Evolutionary conservation across 1,284 basidiomycete species (phyloP).

Genomic region (Neolentinus lepideus): DNA sequence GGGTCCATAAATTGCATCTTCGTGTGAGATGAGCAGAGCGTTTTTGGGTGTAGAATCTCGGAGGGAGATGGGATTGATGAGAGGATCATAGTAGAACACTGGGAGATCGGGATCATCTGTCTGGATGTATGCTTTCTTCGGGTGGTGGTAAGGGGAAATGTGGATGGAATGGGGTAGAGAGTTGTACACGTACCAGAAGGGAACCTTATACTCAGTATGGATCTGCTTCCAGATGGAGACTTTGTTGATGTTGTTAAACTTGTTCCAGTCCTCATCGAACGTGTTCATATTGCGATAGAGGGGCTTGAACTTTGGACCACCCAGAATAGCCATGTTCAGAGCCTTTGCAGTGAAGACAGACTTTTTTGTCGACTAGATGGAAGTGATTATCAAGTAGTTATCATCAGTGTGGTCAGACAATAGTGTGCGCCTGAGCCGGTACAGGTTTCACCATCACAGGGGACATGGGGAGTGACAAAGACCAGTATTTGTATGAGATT

Average conservation of each 20-base stretch:
- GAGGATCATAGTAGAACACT: conserved; percentile 99
- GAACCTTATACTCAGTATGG: conserved; percentile 98
- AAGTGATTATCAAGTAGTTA: no score
- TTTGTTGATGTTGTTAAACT: conserved; percentile 99
- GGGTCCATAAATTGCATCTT: conserved; percentile 87
- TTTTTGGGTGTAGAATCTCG: conserved; percentile 84
- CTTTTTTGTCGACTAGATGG: conserved; percentile 97
- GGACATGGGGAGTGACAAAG: conserved; percentile 83
- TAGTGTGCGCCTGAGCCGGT: conserved; percentile 90
- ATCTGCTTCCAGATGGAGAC: conserved; percentile 99
- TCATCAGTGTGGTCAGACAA: conserved; percentile 88
- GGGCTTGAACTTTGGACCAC: conserved; percentile 97
- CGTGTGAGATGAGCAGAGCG: conserved; percentile 77
- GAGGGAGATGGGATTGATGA: conserved; percentile 94
- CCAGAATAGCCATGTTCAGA: conserved; percentile 97
- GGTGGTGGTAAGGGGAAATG: conserved; percentile 88
- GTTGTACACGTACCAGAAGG: conserved; percentile 99
- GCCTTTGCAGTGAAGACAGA: conserved; percentile 98
- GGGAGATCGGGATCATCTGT: conserved; percentile 98
- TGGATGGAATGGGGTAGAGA: conserved; percentile 94
- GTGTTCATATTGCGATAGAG: conserved; percentile 93
- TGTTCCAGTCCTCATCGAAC: conserved; percentile 99
- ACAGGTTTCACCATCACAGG: conserved; percentile 96
- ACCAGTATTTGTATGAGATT: no score
- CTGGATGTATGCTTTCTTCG: conserved; percentile 98